Conservation (phyloP, 306 rosid species). For the Morella rubra region DNA sequence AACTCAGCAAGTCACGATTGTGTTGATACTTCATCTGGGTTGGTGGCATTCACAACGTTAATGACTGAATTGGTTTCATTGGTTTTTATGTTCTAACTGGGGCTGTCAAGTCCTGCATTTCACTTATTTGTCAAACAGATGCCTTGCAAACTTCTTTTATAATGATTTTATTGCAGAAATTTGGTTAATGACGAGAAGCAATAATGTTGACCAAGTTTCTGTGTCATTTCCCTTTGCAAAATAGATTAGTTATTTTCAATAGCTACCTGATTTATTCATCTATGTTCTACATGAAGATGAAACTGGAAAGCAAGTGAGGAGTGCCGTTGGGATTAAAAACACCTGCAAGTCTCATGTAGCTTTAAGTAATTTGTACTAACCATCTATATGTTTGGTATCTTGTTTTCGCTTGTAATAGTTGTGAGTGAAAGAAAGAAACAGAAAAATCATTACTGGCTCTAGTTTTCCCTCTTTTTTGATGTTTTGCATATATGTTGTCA, state of each 20-base stretch:
- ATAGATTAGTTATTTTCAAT: conserved; percentile 1
- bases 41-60: background rate
- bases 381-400: conserved; percentile 5
- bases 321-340: conserved; percentile 81
- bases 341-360: conserved; percentile 76
- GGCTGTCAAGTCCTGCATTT: background rate
- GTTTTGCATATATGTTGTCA: background rate
- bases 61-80: background rate
- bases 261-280: conserved; percentile 32
- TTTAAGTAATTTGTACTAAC: conserved; percentile 53
- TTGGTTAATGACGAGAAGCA: conserved; percentile 11
- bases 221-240: background rate
- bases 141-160: background rate
- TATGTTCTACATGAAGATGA: conserved; percentile 61
- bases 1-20: background rate
- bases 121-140: too few species aligned
- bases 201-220: conserved; percentile 2
- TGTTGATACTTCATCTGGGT: background rate
- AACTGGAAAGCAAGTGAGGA: conserved; percentile 88
- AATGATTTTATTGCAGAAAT: background rate
- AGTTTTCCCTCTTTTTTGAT: background rate
- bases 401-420: background rate
- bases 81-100: background rate
- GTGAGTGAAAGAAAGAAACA: background rate
- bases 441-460: background rate